Evolutionary conservation across 176 grass and related monocot genomes (phyloP).

Genomic region (Pontederia paniculata): DNA sequence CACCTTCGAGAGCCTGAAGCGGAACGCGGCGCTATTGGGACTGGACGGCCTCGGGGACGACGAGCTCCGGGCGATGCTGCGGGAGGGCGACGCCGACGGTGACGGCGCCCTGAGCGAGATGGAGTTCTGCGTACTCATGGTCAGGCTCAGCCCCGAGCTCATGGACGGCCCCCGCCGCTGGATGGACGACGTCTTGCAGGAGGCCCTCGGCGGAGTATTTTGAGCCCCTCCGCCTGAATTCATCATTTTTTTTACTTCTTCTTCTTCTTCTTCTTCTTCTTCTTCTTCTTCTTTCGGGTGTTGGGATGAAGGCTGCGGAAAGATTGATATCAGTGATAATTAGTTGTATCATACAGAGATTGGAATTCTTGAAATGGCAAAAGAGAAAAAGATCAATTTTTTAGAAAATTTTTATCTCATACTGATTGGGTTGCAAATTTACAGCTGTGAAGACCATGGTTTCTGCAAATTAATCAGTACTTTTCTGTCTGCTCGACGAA

Average conservation of each 20-base stretch:
- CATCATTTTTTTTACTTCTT: too few species aligned
- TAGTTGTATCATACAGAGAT: too few species aligned
- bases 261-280: neutral
- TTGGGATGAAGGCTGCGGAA: too few species aligned
- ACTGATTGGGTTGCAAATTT: too few species aligned
- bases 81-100: conserved; percentile 83
- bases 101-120: conserved; percentile 71
- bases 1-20: conserved; percentile 73
- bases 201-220: conserved; percentile 20
- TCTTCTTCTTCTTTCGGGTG: neutral
- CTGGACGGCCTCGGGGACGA: conserved; percentile 54
- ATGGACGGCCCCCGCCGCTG: conserved; percentile 49
- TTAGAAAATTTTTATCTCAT: too few species aligned
- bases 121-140: conserved; percentile 96
- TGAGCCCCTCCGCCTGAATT: too few species aligned
- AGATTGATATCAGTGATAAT: too few species aligned
- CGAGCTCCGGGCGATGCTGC: conserved; percentile 72
- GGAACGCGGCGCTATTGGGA: conserved; percentile 66
- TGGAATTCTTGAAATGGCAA: too few species aligned
- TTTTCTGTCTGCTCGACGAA: too few species aligned
- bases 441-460: too few species aligned
- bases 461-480: too few species aligned
- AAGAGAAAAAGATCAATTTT: too few species aligned
- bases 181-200: conserved; percentile 45
- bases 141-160: conserved; percentile 76